A percentile compares a stretch with the other conserved stretches of the same genome.
phyloP scores from a whole-genome alignment of 78 protist genomes.

The Polysphondylium violaceum region DNA sequence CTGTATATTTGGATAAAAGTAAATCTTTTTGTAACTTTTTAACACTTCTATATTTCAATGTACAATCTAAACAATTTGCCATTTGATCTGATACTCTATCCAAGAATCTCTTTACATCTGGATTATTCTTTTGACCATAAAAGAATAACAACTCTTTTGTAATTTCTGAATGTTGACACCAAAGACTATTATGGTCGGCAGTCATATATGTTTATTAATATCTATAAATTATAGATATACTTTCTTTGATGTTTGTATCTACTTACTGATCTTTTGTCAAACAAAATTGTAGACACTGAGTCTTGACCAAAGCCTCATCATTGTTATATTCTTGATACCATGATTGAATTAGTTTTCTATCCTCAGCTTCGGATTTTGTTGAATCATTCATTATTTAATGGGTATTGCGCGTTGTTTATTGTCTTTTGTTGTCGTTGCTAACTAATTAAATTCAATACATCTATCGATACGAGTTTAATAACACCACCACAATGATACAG shows the following conservation, averaged over 20 bases:
- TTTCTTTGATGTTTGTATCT: too few relatives aligned
- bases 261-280: background rate
- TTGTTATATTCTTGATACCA: too few relatives aligned
- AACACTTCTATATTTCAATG: constrained; percentile 14
- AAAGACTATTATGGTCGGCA: background rate
- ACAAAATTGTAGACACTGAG: too few relatives aligned
- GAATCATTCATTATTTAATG: too few relatives aligned
- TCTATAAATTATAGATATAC: background rate
- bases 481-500: too few relatives aligned
- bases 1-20: background rate
- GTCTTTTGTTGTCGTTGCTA: too few relatives aligned
- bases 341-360: too few relatives aligned
- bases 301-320: too few relatives aligned
- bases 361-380: too few relatives aligned
- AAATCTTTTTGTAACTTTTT: constrained; percentile 3
- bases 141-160: constrained; percentile 1
- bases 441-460: too few relatives aligned
- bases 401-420: too few relatives aligned
- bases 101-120: background rate
- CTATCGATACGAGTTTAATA: too few relatives aligned
- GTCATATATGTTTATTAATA: background rate
- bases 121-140: background rate
- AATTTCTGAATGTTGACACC: constrained; percentile 35
- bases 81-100: background rate
- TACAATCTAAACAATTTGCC: constrained; percentile 28